Conservation (phyloP, 202 grass and related monocot species). For the Panicum hallii region DNA sequence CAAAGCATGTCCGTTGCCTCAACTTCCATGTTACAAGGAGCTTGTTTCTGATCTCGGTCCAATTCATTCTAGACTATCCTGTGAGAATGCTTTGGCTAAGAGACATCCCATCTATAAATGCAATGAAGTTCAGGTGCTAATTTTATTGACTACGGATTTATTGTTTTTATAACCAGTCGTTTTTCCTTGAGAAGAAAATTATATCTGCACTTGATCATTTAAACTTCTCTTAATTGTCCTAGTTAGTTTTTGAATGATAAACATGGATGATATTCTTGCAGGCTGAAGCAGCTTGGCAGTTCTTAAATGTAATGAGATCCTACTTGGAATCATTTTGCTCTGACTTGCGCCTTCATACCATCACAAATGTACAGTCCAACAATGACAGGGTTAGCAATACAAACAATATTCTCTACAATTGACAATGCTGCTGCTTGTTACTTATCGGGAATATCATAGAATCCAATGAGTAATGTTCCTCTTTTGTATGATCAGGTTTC, state of each 20-base stretch:
- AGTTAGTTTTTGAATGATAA: conserved; percentile 16
- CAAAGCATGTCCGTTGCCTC: conserved; percentile 78
- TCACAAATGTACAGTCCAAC: conserved; percentile 93
- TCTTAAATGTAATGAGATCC: conserved; percentile 66
- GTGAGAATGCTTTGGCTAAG: conserved; percentile 67
- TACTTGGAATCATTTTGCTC: conserved; percentile 98
- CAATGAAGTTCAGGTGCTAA: conserved; percentile 84
- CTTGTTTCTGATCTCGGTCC: conserved; percentile 82
- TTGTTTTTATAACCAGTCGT: conserved; percentile 28
- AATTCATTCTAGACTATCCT: conserved; percentile 86
- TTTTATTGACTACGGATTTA: conserved; percentile 25
- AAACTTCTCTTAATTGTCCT: neutral
- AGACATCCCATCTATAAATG: conserved; percentile 92
- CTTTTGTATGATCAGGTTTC: conserved; percentile 74
- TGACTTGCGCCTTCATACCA: conserved; percentile 87
- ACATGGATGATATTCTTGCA: conserved; percentile 47
- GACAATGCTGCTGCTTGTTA: conserved; percentile 29
- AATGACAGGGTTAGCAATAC: conserved; percentile 86
- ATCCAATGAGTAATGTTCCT: conserved; percentile 29
- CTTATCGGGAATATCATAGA: conserved; percentile 20
- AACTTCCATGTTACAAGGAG: conserved; percentile 86
- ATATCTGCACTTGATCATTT: conserved; percentile 26
- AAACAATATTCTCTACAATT: conserved; percentile 37
- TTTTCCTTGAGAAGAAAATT: neutral
- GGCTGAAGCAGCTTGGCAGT: conserved; percentile 82